Base-by-base conservation (phyloP, 371 early-diverging fungal genomes). In the Mortierella sp. region DNA sequence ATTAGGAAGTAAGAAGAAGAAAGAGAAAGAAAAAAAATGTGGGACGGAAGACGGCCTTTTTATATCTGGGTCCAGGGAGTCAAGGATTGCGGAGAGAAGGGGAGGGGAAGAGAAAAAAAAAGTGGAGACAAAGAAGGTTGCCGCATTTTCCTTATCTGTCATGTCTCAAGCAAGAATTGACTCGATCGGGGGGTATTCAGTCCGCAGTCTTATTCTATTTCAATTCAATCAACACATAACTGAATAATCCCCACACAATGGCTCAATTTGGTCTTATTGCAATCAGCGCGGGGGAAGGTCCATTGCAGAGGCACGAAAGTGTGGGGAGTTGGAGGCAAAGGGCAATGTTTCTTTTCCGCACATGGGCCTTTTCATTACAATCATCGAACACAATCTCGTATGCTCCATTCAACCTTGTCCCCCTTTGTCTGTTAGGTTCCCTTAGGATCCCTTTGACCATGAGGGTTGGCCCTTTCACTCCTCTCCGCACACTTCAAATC, bases 111-210 rank as follows among this genome's bases (percentile, higher is more conserved):
- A 64, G 74, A 71, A 74, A 31, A 74, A 75, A 79, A 79, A 75
- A 79, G 79, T 75, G 75, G 79, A 79, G 79, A 79, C 74, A 68
- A 71, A 74, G 55, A 79, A 79, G 79, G 79, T 79, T 79, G 74
- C n/a, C 22, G 22, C 66, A 43, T 68, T 41, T 40, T 66, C 64
- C 76, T 76, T 76, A 76, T 76, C 76, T 58, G 53, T 7, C 10
- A 52, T 14, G 29, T 31, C 66, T 44, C 22, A 47, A 22, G 41
- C 29, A 55, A 39, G 29, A 24, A 37, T 11, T 31, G 52, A 34
- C 8, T 65, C 9, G 34, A 34, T 58, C 16, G 22, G 16, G 19
- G 22, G 13, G 61, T 58, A 58, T 58, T 58, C 61, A 34, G 34
- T 58, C 61, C 61, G 31, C 37, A 1, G 14, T 58, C 19, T 4